phyloP scores from a whole-genome alignment of 768 basidiomycete genomes.

The Mycena olivaceomarginata region DNA sequence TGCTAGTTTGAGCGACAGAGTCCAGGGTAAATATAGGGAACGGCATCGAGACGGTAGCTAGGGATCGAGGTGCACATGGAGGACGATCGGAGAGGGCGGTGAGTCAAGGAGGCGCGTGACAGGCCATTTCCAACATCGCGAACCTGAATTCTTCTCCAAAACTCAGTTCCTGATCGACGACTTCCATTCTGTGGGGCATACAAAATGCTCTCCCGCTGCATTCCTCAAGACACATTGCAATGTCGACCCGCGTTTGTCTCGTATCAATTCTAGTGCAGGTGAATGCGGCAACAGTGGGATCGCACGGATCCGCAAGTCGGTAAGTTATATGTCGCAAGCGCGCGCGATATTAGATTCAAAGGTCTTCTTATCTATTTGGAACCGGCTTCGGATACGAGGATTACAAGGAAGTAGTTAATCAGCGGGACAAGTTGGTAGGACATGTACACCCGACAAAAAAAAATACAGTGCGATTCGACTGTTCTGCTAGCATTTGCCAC shows the following conservation, averaged over 20 bases:
- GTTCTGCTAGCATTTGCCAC: no score
- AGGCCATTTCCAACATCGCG: no score
- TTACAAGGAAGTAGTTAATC: not conserved
- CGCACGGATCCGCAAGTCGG: slow-evolving; percentile 13
- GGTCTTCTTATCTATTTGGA: slow-evolving; percentile 46
- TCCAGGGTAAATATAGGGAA: no score
- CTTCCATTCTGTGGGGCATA: slow-evolving; percentile 58
- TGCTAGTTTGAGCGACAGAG: no score
- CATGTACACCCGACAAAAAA: no score
- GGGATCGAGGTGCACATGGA: no score
- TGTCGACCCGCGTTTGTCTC: slow-evolving; percentile 48
- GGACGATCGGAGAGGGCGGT: no score
- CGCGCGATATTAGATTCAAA: slow-evolving; percentile 49
- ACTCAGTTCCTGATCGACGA: slow-evolving; percentile 58
- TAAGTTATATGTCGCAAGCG: slow-evolving; percentile 26
- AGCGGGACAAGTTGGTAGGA: no score
- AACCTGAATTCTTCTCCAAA: slow-evolving; percentile 54
- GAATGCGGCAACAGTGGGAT: slow-evolving; percentile 56
- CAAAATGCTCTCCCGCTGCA: slow-evolving; percentile 54
- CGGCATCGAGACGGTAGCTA: no score
- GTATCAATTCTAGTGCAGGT: slow-evolving; percentile 57
- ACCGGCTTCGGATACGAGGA: slow-evolving; percentile 8
- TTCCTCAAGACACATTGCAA: slow-evolving; percentile 54
- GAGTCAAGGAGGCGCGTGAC: no score
- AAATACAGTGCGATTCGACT: no score